Base-by-base conservation (phyloP, 768 basidiomycete genomes). In the Erythrobasidium yunnanense region DNA sequence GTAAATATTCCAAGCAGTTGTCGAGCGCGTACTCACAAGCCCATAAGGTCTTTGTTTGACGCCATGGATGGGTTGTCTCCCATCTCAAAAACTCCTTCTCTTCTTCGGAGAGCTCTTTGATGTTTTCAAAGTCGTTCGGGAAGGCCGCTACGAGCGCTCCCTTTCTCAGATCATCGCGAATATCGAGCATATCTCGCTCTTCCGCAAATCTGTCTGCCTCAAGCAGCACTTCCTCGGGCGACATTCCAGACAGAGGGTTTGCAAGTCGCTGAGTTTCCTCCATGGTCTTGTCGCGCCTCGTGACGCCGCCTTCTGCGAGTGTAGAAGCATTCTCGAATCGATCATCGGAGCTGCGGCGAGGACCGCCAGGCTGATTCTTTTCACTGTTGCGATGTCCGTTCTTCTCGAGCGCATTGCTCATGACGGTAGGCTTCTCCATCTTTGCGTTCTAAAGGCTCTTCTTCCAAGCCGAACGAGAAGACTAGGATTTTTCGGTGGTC, bases 91-190 rank as follows among this genome's bases (percentile, higher is more conserved):
- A 60, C 4, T 52, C 70, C 56, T 76, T 78, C 46, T 84, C 83
- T 23, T 70, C 70, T 2, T 69, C 70, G 17, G 71, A 75, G 35
- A 84, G 78, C 20, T 79, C 68, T 2, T 77, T 69, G 47, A 81
- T 52, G 8, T 47, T 69, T 55, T 81, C 83, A 66, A 82, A 80
- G 2, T 73, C 79, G 66, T 30, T 0, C 15, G 85, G 84, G 65
- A 83, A 81, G 71, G 87, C 87, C 0, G 87, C 86, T 22, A 88
- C 72, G 46, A 87, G 77, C 0, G 87, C 87, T 22, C 83, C 87
- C 76, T 85, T 87, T 71, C 80, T 77, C 68, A 88, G 80, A 23
- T 65, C 77, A 0, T 83, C 81, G 70, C 88, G 90, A 35, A 76
- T 73, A 53, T 83, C 81, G 32, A 83, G 85, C 7, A 51, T 25